A percentile compares a stretch with the other conserved stretches of the same genome.
phyloP scores from a whole-genome alignment of 2,329 filamentous ascomycete species.

The Calonectria fujianensis region DNA sequence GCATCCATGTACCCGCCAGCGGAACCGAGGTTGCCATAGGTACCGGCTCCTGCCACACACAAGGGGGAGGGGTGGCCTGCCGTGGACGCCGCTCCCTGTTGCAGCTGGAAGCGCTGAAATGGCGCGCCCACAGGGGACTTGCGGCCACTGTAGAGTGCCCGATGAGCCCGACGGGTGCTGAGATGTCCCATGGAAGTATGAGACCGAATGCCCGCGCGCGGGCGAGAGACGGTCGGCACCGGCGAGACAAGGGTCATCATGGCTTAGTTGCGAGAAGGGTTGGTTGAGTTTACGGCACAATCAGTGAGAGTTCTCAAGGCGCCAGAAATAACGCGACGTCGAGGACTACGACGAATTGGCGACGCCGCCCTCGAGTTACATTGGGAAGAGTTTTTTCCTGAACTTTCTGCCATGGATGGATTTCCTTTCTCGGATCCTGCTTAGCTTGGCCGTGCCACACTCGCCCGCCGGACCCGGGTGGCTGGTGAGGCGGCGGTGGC shows the following conservation, averaged over 20 bases:
- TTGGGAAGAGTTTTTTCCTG: constrained; percentile 20
- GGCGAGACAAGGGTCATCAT: constrained; percentile 30
- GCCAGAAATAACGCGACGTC: constrained; percentile 24
- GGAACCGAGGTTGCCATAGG: constrained; percentile 47
- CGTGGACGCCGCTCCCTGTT: constrained; percentile 25
- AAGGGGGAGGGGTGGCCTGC: constrained; percentile 32
- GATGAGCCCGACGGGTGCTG: constrained; percentile 28
- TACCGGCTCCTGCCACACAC: constrained; percentile 39
- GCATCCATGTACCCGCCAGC: constrained; percentile 41
- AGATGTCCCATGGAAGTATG: constrained; percentile 17
- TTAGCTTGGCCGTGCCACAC: constrained; percentile 19
- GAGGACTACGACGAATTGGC: constrained; percentile 31
- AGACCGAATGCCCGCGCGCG: constrained; percentile 7
- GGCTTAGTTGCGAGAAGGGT: constrained; percentile 12
- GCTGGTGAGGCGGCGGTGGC: constrained; percentile 53
- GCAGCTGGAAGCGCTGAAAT: constrained; percentile 38
- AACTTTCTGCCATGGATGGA: constrained; percentile 29
- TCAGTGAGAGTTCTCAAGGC: constrained; percentile 20
- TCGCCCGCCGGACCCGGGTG: constrained; percentile 47
- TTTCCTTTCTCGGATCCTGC: constrained; percentile 41
- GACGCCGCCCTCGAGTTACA: constrained; percentile 25
- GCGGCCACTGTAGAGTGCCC: constrained; percentile 40
- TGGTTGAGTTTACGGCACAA: constrained; percentile 19
- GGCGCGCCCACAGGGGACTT: constrained; percentile 40
- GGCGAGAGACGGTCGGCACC: constrained; percentile 29